phyloP scores from a whole-genome alignment of 257 asterid genomes.

The Fraxinus americana region DNA sequence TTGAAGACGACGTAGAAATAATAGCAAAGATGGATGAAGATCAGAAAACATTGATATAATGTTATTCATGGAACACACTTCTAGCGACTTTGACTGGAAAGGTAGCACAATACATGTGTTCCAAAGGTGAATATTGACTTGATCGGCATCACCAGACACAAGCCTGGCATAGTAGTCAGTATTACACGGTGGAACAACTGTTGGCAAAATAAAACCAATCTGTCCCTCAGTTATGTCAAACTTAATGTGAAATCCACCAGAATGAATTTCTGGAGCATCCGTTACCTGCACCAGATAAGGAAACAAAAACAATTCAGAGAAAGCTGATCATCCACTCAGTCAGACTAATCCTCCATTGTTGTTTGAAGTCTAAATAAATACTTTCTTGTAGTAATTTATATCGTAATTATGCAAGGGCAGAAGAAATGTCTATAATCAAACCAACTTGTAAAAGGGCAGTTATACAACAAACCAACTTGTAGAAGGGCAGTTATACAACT shows the following conservation, averaged over 20 bases:
- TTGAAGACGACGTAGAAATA: slow-evolving; percentile 85
- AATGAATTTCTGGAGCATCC: slow-evolving; percentile 95
- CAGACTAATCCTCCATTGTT: not conserved
- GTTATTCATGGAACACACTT: slow-evolving; percentile 54
- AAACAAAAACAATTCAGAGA: not conserved
- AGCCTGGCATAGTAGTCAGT: slow-evolving; percentile 56
- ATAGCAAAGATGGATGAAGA: slow-evolving; percentile 86
- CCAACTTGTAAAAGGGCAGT: no score
- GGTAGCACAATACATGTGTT: slow-evolving; percentile 95
- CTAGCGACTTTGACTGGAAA: slow-evolving; percentile 57
- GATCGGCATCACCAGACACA: slow-evolving; percentile 48
- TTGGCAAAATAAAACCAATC: slow-evolving; percentile 96
- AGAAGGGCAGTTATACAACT: not conserved
- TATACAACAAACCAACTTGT: no score
- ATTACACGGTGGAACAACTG: slow-evolving; percentile 81
- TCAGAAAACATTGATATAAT: slow-evolving; percentile 83
- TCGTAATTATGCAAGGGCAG: not conserved
- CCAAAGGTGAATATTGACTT: slow-evolving; percentile 49
- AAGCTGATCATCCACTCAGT: not conserved
- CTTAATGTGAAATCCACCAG: slow-evolving; percentile 88
- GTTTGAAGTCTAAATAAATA: not conserved
- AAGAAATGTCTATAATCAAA: not conserved
- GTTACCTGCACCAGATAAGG: slow-evolving; percentile 53
- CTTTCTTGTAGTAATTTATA: not conserved
- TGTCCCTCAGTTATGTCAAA: slow-evolving; percentile 90